Conservation (phyloP, 495 filamentous ascomycete species). For the Aspergillus cavernicola region DNA sequence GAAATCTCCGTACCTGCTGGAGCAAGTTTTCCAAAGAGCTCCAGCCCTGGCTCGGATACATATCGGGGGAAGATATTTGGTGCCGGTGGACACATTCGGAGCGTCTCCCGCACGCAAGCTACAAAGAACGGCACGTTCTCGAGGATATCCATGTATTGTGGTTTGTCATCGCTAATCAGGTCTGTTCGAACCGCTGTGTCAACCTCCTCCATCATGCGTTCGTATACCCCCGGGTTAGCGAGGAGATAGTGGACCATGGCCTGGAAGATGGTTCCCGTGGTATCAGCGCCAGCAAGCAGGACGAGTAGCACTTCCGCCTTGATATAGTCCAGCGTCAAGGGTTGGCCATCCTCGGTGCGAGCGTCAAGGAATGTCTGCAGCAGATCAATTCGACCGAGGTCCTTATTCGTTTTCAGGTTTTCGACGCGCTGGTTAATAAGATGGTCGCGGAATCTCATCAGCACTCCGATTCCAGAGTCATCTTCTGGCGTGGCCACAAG, state of each 20-base stretch:
- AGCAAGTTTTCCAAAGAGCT: constrained; percentile 48
- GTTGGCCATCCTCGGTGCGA: constrained; percentile 41
- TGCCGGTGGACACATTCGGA: constrained; percentile 52
- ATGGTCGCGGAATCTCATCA: constrained; percentile 50
- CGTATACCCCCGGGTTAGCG: constrained; percentile 41
- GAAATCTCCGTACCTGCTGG: constrained; percentile 58
- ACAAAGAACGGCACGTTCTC: constrained; percentile 46
- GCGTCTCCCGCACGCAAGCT: constrained; percentile 49
- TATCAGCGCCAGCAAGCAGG: constrained; percentile 62
- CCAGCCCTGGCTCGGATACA: constrained; percentile 49
- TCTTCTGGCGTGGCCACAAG: constrained; percentile 54
- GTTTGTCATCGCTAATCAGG: constrained; percentile 28
- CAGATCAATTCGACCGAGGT: constrained; percentile 19
- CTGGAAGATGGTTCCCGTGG: constrained; percentile 54
- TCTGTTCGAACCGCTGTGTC: constrained; percentile 42
- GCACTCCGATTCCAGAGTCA: constrained; percentile 37
- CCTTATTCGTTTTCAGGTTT: constrained; percentile 8
- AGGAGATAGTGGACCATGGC: constrained; percentile 53
- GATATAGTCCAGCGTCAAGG: constrained; percentile 46
- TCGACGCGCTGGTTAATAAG: constrained; percentile 19
- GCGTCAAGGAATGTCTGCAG: constrained; percentile 42
- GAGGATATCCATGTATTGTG: constrained; percentile 42
- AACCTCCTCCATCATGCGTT: constrained; percentile 55
- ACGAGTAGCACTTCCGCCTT: constrained; percentile 53
- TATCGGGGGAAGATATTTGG: constrained; percentile 46